Conservation (phyloP, 192 early-diverging fungal species). For the Entrophospora sp. region DNA sequence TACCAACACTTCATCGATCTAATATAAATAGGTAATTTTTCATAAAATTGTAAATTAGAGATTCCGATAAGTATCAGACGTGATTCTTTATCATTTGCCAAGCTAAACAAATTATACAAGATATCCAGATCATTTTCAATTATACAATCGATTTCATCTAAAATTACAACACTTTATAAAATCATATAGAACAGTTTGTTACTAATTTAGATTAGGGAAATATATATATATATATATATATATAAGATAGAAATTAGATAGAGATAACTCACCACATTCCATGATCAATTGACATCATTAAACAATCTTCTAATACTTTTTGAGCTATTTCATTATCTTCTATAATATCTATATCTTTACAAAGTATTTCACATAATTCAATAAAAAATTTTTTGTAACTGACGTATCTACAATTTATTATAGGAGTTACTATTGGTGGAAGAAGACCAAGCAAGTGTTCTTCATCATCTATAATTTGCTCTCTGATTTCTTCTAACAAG, state of each 20-base stretch:
- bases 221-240: neutral
- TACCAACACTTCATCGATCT: too few species aligned
- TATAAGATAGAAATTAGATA: neutral
- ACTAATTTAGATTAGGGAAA: neutral
- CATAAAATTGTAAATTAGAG: too few species aligned
- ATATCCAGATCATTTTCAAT: slow-evolving; percentile 65
- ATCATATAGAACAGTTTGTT: neutral
- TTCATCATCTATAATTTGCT: slow-evolving; percentile 26
- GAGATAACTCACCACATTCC: too few species aligned
- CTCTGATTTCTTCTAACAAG: slow-evolving; percentile 52
- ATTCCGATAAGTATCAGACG: slow-evolving; percentile 80
- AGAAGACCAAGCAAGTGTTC: slow-evolving; percentile 32
- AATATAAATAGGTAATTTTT: too few species aligned
- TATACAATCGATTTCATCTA: slow-evolving; percentile 92
- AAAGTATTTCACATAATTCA: too few species aligned
- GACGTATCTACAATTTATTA: slow-evolving; percentile 85
- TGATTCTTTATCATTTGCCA: slow-evolving; percentile 51
- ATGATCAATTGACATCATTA: too few species aligned
- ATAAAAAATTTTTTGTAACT: slow-evolving; percentile 57
- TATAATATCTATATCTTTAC: too few species aligned
- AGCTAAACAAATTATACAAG: slow-evolving; percentile 81
- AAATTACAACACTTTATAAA: slow-evolving; percentile 56
- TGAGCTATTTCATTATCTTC: too few species aligned
- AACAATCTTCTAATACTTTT: too few species aligned
- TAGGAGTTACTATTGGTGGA: too few species aligned